Percentiles rank a stretch among this genome's conserved stretches.
These are phyloP conservation scores for Nidula microcarpa DNA, from an alignment of 768 basidiomycete species.

Conservation along the genomic window DNA sequence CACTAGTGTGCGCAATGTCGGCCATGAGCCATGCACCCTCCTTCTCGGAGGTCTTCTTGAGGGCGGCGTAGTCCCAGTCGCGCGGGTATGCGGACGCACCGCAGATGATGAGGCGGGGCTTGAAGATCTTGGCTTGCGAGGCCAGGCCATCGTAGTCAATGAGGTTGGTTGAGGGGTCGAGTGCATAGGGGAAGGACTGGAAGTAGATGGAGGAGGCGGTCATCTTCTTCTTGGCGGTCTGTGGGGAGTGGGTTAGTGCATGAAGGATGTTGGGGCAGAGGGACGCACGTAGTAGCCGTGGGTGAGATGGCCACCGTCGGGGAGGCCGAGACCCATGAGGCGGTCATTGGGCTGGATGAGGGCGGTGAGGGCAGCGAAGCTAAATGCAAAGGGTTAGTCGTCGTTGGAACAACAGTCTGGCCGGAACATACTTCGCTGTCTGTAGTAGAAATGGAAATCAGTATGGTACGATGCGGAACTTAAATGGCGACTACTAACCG, in stretches of 20 bases:
- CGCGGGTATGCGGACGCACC: constrained; percentile 98
- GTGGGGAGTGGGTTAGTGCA: constrained; percentile 5
- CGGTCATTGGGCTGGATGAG: constrained; percentile 96
- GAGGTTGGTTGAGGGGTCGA: constrained; percentile 78
- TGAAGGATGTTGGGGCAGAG: constrained; percentile 1
- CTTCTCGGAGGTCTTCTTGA: constrained; percentile 78
- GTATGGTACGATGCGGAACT: neutral
- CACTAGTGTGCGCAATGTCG: constrained; percentile 97
- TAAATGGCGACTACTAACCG: constrained; percentile 43
- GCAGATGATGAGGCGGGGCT: constrained; percentile 92
- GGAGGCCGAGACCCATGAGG: constrained; percentile 97
- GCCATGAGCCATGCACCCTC: constrained; percentile 94
- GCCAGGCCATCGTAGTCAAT: constrained; percentile 84
- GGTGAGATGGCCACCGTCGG: constrained; percentile 95
- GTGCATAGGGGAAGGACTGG: constrained; percentile 94
- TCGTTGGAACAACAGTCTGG: constrained; percentile 1
- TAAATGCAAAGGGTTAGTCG: constrained; percentile 25
- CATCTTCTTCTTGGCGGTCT: constrained; percentile 99
- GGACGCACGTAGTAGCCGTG: constrained; percentile 90
- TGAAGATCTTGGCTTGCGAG: constrained; percentile 90
- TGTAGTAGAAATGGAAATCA: constrained; percentile 19
- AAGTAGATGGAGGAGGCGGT: constrained; percentile 99
- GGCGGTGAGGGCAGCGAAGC: constrained; percentile 96
- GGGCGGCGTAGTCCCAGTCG: constrained; percentile 91
- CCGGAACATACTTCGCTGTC: constrained; percentile 78